Conservation (phyloP, 2,329 filamentous ascomycete species). For the Cladosporium sp. region DNA sequence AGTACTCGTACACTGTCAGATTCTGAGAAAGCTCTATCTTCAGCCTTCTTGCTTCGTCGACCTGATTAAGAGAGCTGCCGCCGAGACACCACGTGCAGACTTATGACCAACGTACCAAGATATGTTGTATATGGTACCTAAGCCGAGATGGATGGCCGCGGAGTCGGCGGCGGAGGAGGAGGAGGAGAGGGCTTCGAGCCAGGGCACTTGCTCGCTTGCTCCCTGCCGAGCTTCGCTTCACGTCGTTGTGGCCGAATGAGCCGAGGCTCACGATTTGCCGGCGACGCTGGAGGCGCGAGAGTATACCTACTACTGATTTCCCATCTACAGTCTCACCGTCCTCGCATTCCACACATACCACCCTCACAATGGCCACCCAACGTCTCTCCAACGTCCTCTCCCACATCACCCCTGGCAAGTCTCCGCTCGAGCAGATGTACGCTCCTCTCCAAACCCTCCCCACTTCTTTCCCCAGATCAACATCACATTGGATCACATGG, state of each 20-base stretch:
- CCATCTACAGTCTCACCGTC: not conserved
- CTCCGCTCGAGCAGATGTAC: slow-evolving; percentile 73
- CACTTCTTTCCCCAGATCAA: slow-evolving; percentile 52
- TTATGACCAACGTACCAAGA: no score
- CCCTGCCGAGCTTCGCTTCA: not conserved
- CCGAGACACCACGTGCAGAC: no score
- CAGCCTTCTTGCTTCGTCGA: no score
- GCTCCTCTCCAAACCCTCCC: slow-evolving; percentile 39
- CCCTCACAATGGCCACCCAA: slow-evolving; percentile 68
- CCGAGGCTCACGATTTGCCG: slow-evolving; percentile 9
- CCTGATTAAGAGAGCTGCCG: no score
- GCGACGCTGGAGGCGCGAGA: not conserved
- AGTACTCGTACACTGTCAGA: no score
- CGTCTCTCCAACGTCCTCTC: slow-evolving; percentile 82
- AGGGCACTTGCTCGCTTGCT: not conserved
- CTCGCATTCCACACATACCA: not conserved
- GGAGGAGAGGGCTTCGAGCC: no score
- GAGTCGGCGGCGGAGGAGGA: no score
- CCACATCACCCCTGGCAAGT: slow-evolving; percentile 70
- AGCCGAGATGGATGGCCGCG: no score
- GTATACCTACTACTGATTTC: not conserved
- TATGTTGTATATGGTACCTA: no score
- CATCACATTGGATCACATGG: slow-evolving; percentile 38
- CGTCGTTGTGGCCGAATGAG: not conserved
- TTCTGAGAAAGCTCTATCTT: no score